phyloP scores from a whole-genome alignment of 129 eudicot genomes.

The Centrapalus pauciflorus region DNA sequence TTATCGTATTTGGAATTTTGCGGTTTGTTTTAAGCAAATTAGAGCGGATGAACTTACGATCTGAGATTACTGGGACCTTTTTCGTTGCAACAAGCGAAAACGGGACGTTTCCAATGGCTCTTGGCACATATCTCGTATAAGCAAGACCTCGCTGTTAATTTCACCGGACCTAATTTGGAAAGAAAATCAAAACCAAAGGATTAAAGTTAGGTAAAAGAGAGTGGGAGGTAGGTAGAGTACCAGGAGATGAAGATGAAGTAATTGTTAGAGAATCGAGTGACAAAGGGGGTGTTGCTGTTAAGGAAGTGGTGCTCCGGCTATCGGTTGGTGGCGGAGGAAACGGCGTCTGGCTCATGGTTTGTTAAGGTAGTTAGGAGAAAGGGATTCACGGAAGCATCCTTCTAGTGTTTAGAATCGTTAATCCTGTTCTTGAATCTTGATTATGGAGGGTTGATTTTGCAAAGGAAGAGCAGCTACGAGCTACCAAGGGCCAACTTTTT shows the following conservation, averaged over 20 bases:
- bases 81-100: constrained; percentile 37
- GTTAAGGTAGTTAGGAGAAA: neutral
- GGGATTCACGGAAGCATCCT: neutral
- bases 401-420: neutral
- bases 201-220: neutral
- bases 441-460: too few species aligned
- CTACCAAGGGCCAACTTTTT: too few species aligned
- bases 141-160: constrained; percentile 33
- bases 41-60: constrained; percentile 31
- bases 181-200: constrained; percentile 9
- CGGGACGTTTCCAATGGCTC: constrained; percentile 40
- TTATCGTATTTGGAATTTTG: neutral
- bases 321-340: constrained; percentile 17
- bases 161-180: constrained; percentile 14
- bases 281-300: constrained; percentile 3
- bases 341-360: constrained; percentile 12
- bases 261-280: constrained; percentile 7
- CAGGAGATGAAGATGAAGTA: constrained; percentile 17
- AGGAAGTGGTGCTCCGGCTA: neutral
- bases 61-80: constrained; percentile 39
- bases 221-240: constrained; percentile 5
- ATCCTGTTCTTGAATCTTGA: too few species aligned
- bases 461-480: too few species aligned
- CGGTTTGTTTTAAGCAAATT: neutral
- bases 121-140: constrained; percentile 44